Conservation (phyloP, 495 filamentous ascomycete genomes). For the Aspergillus bertholletiae region DNA sequence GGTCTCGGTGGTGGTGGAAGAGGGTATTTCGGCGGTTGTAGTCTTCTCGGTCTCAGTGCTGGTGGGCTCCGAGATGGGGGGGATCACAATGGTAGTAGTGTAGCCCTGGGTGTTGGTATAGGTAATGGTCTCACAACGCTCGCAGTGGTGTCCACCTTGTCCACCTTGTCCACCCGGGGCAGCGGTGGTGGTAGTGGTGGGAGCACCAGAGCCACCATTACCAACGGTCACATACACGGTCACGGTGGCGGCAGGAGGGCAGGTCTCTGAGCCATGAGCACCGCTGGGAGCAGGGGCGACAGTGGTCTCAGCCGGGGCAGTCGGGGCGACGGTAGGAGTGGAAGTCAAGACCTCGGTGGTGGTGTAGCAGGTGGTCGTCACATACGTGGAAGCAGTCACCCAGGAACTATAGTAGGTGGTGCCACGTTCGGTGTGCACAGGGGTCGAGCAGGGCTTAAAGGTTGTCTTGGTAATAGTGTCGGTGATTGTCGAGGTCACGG, state of each 20-base stretch:
- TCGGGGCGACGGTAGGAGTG: not conserved
- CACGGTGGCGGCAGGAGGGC: conserved; percentile 1
- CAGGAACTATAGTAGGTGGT: conserved; percentile 8
- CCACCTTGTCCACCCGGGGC: not conserved
- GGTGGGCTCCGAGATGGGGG: not conserved
- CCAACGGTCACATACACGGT: conserved; percentile 1
- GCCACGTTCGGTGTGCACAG: not conserved
- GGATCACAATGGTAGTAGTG: conserved; percentile 4
- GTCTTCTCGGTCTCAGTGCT: not conserved
- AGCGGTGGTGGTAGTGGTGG: not conserved
- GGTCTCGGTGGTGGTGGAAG: not conserved
- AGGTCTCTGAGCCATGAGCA: not conserved
- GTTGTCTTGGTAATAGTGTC: conserved; percentile 3
- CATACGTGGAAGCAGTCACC: conserved; percentile 1
- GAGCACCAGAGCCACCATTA: not conserved
- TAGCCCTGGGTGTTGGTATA: conserved; percentile 6
- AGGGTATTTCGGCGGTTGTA: too few species aligned
- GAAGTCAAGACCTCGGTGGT: not conserved
- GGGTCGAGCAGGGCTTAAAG: conserved; percentile 7
- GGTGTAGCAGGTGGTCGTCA: conserved; percentile 6
- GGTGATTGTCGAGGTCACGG: conserved; percentile 3
- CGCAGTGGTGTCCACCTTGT: not conserved
- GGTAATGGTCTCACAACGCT: conserved; percentile 5
- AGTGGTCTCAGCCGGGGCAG: not conserved
- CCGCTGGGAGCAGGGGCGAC: not conserved